Conservation (phyloP, 2,329 filamentous ascomycete species). For the Fusarium xyrophilum region DNA sequence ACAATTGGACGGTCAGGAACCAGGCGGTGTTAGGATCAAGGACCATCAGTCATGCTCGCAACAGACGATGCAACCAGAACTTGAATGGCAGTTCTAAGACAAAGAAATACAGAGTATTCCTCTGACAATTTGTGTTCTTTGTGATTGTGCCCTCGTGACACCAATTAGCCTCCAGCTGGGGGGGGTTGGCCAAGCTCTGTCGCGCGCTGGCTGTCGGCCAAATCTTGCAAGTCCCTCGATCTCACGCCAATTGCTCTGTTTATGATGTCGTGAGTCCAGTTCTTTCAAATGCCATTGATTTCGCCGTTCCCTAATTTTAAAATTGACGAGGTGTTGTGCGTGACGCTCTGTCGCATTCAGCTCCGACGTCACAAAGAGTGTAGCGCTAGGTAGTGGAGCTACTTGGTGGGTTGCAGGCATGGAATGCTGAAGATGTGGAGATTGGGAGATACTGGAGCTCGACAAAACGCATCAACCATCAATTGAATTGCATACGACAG, state of each 20-base stretch:
- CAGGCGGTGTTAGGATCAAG: slow-evolving; percentile 43
- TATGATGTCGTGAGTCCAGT: not conserved
- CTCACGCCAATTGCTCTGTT: not conserved
- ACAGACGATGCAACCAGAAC: slow-evolving; percentile 37
- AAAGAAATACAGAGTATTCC: slow-evolving; percentile 40
- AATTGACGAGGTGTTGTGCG: slow-evolving; percentile 9
- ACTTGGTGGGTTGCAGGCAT: not conserved
- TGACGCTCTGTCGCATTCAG: not conserved
- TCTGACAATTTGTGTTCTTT: slow-evolving; percentile 17
- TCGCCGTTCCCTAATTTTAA: not conserved
- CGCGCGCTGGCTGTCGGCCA: no score
- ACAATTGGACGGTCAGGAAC: slow-evolving; percentile 46
- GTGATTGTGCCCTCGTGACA: slow-evolving; percentile 14
- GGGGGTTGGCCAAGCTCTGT: not conserved
- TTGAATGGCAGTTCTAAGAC: slow-evolving; percentile 38
- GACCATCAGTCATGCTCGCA: slow-evolving; percentile 39
- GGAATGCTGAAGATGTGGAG: not conserved
- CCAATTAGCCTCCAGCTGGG: not conserved
- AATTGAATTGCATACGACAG: not conserved
- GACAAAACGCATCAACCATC: not conserved
- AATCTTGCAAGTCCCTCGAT: not conserved
- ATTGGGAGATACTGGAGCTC: not conserved
- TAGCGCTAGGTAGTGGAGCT: not conserved
- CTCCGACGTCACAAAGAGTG: slow-evolving; percentile 20
- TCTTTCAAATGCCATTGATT: not conserved